A percentile compares a stretch with the other conserved stretches of the same genome.
phyloP scores from a whole-genome alignment of 2,329 filamentous ascomycete genomes.

The Pseudopithomyces chartarum region DNA sequence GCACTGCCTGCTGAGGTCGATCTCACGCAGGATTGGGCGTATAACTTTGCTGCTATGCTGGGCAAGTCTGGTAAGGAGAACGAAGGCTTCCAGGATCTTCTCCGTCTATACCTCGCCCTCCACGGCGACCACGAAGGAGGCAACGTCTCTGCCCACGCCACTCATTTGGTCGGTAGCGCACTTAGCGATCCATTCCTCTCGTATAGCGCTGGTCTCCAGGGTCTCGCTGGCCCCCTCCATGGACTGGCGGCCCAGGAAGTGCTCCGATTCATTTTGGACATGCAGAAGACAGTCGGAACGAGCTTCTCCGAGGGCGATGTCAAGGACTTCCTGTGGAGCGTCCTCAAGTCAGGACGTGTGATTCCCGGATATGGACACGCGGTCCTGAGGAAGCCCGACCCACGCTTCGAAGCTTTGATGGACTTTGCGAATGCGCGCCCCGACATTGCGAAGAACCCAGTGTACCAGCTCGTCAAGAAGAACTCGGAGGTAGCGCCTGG shows the following conservation, averaged over 20 bases:
- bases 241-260: conserved; percentile 96
- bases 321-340: conserved; percentile 87
- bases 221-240: conserved; percentile 91
- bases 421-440: conserved; percentile 86
- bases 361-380: conserved; percentile 96
- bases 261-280: conserved; percentile 93
- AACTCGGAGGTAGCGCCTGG: conserved; percentile 90
- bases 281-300: conserved; percentile 85
- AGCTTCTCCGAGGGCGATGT: conserved; percentile 82
- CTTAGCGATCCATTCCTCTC: conserved; percentile 94
- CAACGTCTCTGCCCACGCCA: conserved; percentile 94
- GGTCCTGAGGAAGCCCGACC: conserved; percentile 94
- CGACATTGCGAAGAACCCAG: conserved; percentile 82
- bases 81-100: conserved; percentile 92
- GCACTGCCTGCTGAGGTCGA: conserved; percentile 79
- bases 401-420: conserved; percentile 95
- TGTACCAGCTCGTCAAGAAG: conserved; percentile 92
- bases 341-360: conserved; percentile 90
- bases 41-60: conserved; percentile 97
- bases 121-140: conserved; percentile 98
- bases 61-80: conserved; percentile 88
- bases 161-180: conserved; percentile 92
- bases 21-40: conserved; percentile 89
- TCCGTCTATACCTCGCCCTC: conserved; percentile 91
- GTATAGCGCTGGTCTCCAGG: conserved; percentile 93